Percentiles rank a stretch among this genome's conserved stretches.
Conservation (phyloP, 352 stramenopile species). For the Phytophthora megakarya region DNA sequence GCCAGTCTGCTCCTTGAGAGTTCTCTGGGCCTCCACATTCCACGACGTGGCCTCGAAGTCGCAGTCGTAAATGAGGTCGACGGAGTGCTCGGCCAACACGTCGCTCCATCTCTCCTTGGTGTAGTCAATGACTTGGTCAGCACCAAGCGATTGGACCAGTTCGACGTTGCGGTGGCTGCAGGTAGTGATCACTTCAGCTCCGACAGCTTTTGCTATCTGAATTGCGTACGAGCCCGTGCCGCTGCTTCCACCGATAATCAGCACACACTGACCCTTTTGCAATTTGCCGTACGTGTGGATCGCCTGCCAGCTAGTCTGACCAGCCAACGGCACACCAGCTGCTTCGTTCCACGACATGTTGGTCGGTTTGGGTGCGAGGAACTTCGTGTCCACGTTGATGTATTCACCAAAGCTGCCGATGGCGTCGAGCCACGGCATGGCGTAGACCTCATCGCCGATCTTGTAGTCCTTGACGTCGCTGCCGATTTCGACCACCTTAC, state of each 20-base stretch:
- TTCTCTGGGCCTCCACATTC: conserved; percentile 37
- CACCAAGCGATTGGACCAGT: conserved; percentile 49
- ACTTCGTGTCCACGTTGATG: conserved; percentile 28
- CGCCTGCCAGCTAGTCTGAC: conserved; percentile 44
- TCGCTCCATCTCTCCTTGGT: conserved; percentile 49
- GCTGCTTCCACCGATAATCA: conserved; percentile 56
- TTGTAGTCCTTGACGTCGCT: conserved; percentile 30
- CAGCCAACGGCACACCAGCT: conserved; percentile 31
- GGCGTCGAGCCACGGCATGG: conserved; percentile 14
- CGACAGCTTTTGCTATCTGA: conserved; percentile 60
- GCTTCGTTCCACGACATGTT: conserved; percentile 39
- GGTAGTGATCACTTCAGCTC: conserved; percentile 37
- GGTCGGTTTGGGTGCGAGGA: conserved; percentile 45
- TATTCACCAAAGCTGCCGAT: conserved; percentile 35
- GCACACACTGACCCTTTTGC: conserved; percentile 37
- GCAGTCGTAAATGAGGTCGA: conserved; percentile 46
- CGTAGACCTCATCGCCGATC: conserved; percentile 42
- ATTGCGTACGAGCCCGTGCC: conserved; percentile 58
- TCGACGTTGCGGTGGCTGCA: conserved; percentile 49
- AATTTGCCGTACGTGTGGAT: conserved; percentile 36
- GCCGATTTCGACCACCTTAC: conserved; percentile 40
- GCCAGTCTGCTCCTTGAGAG: conserved; percentile 32
- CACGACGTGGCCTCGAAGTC: conserved; percentile 22
- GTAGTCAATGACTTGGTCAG: conserved; percentile 62
- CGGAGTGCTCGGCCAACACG: conserved; percentile 33